phyloP scores from a whole-genome alignment of 495 filamentous ascomycete species.

The Aspergillus saccharolyticus region DNA sequence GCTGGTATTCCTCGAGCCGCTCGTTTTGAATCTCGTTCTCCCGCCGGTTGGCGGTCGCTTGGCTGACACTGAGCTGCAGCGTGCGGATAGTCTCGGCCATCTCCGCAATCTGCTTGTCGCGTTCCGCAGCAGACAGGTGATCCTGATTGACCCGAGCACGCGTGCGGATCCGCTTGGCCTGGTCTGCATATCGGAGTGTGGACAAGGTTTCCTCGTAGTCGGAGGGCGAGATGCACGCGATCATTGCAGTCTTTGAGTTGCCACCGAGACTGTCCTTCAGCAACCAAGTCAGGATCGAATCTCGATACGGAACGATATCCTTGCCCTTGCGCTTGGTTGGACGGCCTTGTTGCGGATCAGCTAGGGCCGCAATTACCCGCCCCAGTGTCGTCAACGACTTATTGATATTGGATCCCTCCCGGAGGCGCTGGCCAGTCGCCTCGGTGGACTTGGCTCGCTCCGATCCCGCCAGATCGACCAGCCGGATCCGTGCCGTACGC shows the following conservation, averaged over 20 bases:
- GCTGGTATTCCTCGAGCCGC: conserved; percentile 88
- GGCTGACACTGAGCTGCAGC: conserved; percentile 70
- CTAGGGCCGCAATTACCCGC: conserved; percentile 93
- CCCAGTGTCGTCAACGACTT: conserved; percentile 95
- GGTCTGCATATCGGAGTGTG: conserved; percentile 93
- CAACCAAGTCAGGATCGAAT: conserved; percentile 96
- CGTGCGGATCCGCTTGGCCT: conserved; percentile 97
- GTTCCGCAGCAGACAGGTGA: conserved; percentile 75
- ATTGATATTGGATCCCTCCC: conserved; percentile 97
- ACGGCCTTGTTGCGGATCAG: conserved; percentile 66
- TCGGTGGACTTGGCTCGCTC: conserved; percentile 95
- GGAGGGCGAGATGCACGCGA: conserved; percentile 88
- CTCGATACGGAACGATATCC: conserved; percentile 85
- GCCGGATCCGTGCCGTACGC: conserved; percentile 82
- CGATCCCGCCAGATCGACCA: conserved; percentile 93
- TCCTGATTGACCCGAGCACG: conserved; percentile 95
- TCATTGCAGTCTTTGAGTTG: conserved; percentile 98
- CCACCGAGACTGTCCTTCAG: conserved; percentile 92
- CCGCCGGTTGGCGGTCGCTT: conserved; percentile 40
- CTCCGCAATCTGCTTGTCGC: conserved; percentile 85
- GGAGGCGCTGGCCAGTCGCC: conserved; percentile 82
- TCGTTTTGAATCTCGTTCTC: conserved; percentile 58
- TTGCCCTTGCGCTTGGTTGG: conserved; percentile 49
- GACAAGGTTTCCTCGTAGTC: conserved; percentile 98
- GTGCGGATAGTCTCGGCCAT: conserved; percentile 90